Conservation (phyloP, 2,329 filamentous ascomycete species). For the Monosporascus sp. region DNA sequence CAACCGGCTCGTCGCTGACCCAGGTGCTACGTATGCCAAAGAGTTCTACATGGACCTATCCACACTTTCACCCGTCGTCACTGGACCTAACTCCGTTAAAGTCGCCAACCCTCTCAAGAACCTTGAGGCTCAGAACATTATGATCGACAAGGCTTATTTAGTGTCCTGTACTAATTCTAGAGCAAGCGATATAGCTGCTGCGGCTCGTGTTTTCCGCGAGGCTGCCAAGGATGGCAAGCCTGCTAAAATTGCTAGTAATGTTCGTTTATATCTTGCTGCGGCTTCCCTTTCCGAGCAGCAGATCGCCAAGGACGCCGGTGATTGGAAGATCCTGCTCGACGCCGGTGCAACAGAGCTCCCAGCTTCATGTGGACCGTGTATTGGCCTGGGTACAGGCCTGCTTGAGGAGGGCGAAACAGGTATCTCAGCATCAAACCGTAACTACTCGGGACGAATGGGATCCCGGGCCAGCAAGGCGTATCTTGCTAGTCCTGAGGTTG, state of each 20-base stretch:
- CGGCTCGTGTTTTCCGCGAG: conserved; percentile 79
- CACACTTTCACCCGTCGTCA: conserved; percentile 76
- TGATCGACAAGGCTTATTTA: conserved; percentile 78
- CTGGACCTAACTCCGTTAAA: conserved; percentile 90
- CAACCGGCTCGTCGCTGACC: conserved; percentile 65
- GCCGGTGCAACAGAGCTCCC: conserved; percentile 72
- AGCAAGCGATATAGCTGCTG: conserved; percentile 26
- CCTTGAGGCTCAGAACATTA: conserved; percentile 68
- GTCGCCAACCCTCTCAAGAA: conserved; percentile 71
- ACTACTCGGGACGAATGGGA: conserved; percentile 91
- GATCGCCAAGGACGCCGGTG: conserved; percentile 70
- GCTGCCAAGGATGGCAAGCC: conserved; percentile 60
- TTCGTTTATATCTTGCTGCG: conserved; percentile 85
- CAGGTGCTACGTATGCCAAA: conserved; percentile 77
- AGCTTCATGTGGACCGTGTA: conserved; percentile 77
- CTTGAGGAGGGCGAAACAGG: conserved; percentile 82
- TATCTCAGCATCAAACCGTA: conserved; percentile 78
- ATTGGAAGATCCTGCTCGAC: conserved; percentile 78
- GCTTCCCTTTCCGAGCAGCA: conserved; percentile 75
- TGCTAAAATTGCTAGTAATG: conserved; percentile 67
- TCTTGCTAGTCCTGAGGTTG: conserved; percentile 82
- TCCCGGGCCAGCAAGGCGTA: conserved; percentile 60
- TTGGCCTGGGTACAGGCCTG: conserved; percentile 72
- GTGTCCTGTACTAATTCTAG: conserved; percentile 45
- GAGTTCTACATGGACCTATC: conserved; percentile 75